These are phyloP conservation scores for Corinectria fuckeliana DNA, from an alignment of 2,329 filamentous ascomycete genomes.

Conservation along the genomic window DNA sequence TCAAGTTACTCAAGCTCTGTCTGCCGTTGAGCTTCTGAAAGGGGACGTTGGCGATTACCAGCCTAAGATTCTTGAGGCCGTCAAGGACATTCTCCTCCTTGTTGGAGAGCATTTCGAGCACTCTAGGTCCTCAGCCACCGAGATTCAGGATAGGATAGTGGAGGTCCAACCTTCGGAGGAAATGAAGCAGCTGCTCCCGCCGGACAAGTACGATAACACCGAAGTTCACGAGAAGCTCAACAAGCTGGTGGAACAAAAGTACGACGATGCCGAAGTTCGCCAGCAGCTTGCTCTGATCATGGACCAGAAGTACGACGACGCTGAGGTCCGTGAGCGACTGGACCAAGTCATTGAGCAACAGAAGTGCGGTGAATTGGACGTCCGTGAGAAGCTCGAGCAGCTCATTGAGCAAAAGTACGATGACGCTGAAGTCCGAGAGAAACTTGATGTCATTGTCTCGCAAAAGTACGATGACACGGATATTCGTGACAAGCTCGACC, in stretches of 20 bases:
- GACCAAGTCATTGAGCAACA: slow-evolving; percentile 65
- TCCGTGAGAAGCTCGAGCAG: slow-evolving; percentile 58
- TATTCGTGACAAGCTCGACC: slow-evolving; percentile 58
- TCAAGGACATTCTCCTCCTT: slow-evolving; percentile 83
- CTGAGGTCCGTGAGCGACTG: slow-evolving; percentile 44
- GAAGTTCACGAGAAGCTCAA: slow-evolving; percentile 41
- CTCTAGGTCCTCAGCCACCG: slow-evolving; percentile 69
- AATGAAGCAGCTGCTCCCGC: slow-evolving; percentile 58
- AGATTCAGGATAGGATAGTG: slow-evolving; percentile 65
- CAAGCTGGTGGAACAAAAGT: slow-evolving; percentile 36
- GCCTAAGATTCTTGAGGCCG: slow-evolving; percentile 84
- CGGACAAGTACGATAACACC: slow-evolving; percentile 57
- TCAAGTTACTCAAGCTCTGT: slow-evolving; percentile 76
- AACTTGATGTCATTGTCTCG: slow-evolving; percentile 43
- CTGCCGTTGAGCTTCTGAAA: slow-evolving; percentile 77
- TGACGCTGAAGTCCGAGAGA: slow-evolving; percentile 32
- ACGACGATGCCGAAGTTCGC: slow-evolving; percentile 39
- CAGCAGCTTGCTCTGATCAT: slow-evolving; percentile 40
- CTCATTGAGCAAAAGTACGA: slow-evolving; percentile 42
- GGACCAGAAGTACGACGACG: slow-evolving; percentile 66
- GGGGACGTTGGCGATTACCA: slow-evolving; percentile 82
- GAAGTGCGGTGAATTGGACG: slow-evolving; percentile 59
- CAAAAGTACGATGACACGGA: slow-evolving; percentile 42
- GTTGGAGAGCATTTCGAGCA: slow-evolving; percentile 90
- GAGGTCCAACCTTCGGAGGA: slow-evolving; percentile 67